These are phyloP conservation scores for Penicillium polonicum DNA, from an alignment of 2,329 filamentous ascomycete species.

Conservation along the genomic window DNA sequence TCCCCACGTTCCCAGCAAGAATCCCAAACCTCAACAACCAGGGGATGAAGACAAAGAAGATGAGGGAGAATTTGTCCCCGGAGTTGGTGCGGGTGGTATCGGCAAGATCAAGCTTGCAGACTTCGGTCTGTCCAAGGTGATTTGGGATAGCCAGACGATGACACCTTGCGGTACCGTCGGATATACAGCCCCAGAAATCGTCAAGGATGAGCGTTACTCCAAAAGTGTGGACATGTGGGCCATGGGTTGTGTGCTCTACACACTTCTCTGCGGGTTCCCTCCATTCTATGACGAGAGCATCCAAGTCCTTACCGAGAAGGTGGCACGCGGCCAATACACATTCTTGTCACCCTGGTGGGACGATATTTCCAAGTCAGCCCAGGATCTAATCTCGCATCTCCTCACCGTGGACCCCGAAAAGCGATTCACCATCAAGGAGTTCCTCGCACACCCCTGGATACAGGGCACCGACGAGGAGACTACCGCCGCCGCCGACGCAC, in stretches of 20 bases:
- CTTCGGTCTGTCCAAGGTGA: constrained; percentile 94
- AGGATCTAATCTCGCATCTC: constrained; percentile 90
- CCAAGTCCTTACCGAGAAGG: constrained; percentile 94
- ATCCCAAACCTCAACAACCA: constrained; percentile 74
- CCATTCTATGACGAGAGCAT: constrained; percentile 99
- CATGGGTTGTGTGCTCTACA: constrained; percentile 93
- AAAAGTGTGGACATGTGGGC: constrained; percentile 99
- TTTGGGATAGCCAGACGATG: constrained; percentile 98
- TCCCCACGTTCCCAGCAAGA: constrained; percentile 74
- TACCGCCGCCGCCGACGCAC: constrained; percentile 65
- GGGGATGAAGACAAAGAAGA: constrained; percentile 97
- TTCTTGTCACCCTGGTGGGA: constrained; percentile 99
- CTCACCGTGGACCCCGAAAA: constrained; percentile 93
- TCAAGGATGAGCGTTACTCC: constrained; percentile 97
- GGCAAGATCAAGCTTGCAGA: constrained; percentile 96
- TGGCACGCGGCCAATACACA: constrained; percentile 92
- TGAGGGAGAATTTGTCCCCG: constrained; percentile 86
- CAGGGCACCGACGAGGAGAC: constrained; percentile 67
- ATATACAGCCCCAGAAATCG: constrained; percentile 96
- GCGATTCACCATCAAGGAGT: constrained; percentile 89
- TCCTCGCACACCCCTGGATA: constrained; percentile 94
- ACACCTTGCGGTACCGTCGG: constrained; percentile 98
- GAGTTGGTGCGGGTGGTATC: constrained; percentile 83
- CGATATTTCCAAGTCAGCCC: constrained; percentile 90
- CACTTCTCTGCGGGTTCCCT: constrained; percentile 92